Percentiles rank a stretch among this genome's conserved stretches.
phyloP scores from a whole-genome alignment of 495 filamentous ascomycete species.

The Poronia punctata region DNA sequence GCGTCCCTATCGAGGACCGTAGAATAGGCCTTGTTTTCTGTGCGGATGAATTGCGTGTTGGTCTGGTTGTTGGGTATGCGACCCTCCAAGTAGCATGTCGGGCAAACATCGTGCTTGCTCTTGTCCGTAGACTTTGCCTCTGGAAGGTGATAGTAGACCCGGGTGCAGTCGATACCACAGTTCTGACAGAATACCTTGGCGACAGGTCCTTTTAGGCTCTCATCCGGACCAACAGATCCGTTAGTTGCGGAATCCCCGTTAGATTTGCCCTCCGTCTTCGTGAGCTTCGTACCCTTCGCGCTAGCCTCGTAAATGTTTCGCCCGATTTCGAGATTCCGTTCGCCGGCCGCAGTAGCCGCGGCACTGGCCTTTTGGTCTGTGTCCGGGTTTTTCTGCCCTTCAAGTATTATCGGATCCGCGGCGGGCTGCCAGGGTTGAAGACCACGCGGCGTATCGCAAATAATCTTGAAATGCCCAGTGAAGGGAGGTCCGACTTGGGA shows the following conservation, averaged over 20 bases:
- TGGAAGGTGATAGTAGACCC: conserved; percentile 80
- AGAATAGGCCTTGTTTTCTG: conserved; percentile 77
- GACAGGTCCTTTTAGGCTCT: conserved; percentile 50
- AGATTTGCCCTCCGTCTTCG: conserved; percentile 43
- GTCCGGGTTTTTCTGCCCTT: conserved; percentile 65
- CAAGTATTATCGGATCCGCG: conserved; percentile 56
- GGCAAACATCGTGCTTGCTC: conserved; percentile 77
- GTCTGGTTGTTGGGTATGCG: conserved; percentile 68
- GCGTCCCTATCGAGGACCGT: conserved; percentile 70
- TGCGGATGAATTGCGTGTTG: conserved; percentile 69
- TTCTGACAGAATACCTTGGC: conserved; percentile 69
- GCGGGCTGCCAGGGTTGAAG: conserved; percentile 91
- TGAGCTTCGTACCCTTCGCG: conserved; percentile 74
- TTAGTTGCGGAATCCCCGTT: conserved; percentile 69
- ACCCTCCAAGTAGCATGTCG: conserved; percentile 78
- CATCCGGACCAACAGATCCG: conserved; percentile 45
- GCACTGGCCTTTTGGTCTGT: conserved; percentile 63
- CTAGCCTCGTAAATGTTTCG: conserved; percentile 93
- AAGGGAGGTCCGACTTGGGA: conserved; percentile 95
- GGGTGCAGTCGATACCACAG: conserved; percentile 89
- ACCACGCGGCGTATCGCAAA: conserved; percentile 89
- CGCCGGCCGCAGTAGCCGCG: conserved; percentile 63
- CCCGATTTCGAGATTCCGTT: conserved; percentile 81
- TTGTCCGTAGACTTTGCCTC: conserved; percentile 52
- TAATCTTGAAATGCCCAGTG: conserved; percentile 92